These are phyloP conservation scores for Clavulina sp. DNA, from an alignment of 768 basidiomycete genomes.

Conservation along the genomic window DNA sequence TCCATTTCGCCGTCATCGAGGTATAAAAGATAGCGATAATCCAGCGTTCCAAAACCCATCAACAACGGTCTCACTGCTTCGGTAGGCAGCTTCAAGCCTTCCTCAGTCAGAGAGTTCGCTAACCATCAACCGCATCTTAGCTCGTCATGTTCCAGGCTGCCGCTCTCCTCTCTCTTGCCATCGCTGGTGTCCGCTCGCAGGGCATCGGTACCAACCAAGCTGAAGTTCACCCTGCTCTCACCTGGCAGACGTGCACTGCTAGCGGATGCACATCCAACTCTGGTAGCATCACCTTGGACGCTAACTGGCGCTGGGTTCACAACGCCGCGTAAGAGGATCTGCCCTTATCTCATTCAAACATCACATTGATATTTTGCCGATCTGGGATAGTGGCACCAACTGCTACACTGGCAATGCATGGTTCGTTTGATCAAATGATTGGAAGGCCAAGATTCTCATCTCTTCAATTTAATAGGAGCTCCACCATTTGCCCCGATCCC, in stretches of 20 bases:
- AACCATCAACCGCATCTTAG: too few relatives aligned
- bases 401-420: slow-evolving; percentile 41
- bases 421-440: too few relatives aligned
- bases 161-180: slow-evolving; percentile 7
- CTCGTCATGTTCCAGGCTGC: too few relatives aligned
- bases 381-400: slow-evolving; percentile 18
- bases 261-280: slow-evolving; percentile 13
- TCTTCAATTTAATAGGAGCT: too few relatives aligned
- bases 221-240: slow-evolving; percentile 33
- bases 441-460: too few relatives aligned
- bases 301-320: slow-evolving; percentile 19
- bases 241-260: slow-evolving; percentile 30
- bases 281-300: slow-evolving; percentile 4
- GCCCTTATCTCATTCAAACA: background rate
- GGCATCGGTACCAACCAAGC: slow-evolving; percentile 31
- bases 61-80: too few relatives aligned
- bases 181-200: slow-evolving; percentile 17
- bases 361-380: background rate
- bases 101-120: too few relatives aligned
- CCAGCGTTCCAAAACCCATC: too few relatives aligned
- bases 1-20: too few relatives aligned
- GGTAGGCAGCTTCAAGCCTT: too few relatives aligned
- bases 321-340: slow-evolving; percentile 15
- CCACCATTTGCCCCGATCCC: slow-evolving; percentile 32
- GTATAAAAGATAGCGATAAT: too few relatives aligned